A percentile compares a stretch with the other conserved stretches of the same genome.
Evolutionary conservation across 2,329 filamentous ascomycete species (phyloP).

Genomic region (Fusarium sp.): DNA sequence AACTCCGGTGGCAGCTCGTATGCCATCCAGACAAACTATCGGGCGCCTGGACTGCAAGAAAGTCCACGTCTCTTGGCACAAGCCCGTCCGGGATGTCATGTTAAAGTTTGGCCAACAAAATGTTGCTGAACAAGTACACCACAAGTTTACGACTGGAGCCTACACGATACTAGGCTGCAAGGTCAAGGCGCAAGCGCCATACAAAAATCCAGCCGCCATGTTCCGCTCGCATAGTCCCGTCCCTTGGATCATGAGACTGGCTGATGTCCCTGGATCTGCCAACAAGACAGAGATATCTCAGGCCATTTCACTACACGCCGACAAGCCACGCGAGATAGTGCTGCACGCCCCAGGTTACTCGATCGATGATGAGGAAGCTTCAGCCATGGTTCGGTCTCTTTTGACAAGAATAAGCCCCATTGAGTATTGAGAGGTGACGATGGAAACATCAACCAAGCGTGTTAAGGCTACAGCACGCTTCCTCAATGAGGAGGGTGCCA

Average conservation of each 20-base stretch:
- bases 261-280: background rate
- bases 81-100: conserved; percentile 42
- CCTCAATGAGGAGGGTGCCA: conserved; percentile 51
- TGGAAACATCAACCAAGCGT: conserved; percentile 45
- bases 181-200: conserved; percentile 12
- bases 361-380: conserved; percentile 34
- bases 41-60: conserved; percentile 50
- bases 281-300: background rate
- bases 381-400: conserved; percentile 43
- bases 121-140: conserved; percentile 37
- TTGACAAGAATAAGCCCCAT: conserved; percentile 48
- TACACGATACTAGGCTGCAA: conserved; percentile 40
- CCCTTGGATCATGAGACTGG: background rate
- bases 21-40: conserved; percentile 40
- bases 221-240: background rate
- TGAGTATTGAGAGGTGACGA: conserved; percentile 49
- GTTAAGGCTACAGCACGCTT: conserved; percentile 56
- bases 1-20: conserved; percentile 11
- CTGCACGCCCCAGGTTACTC: background rate
- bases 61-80: conserved; percentile 53
- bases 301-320: background rate
- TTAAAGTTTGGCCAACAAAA: conserved; percentile 44
- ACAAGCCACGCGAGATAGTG: background rate
- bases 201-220: background rate
- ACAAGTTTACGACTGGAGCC: conserved; percentile 36